These are phyloP conservation scores for Beta lomatogona DNA, from an alignment of 179 eudicot species.

Conservation along the genomic window DNA sequence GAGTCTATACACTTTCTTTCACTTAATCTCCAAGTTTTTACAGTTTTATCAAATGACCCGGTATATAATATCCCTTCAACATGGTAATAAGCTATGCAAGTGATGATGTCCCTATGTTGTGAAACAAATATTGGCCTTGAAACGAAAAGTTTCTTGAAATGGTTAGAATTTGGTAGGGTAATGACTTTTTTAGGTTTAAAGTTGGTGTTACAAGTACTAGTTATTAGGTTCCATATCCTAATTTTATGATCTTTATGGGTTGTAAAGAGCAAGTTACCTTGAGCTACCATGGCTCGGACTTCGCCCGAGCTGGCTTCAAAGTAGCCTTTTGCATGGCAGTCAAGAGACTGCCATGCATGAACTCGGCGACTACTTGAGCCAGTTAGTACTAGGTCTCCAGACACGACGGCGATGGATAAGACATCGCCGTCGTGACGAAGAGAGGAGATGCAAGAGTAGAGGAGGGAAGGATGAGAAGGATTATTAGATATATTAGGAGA, in stretches of 20 bases:
- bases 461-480: slow-evolving; percentile 38
- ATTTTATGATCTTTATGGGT: slow-evolving; percentile 55
- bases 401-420: slow-evolving; percentile 41
- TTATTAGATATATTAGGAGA: slow-evolving; percentile 24
- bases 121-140: too few relatives aligned
- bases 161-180: too few relatives aligned
- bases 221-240: slow-evolving; percentile 42
- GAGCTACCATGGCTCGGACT: slow-evolving; percentile 46
- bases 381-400: slow-evolving; percentile 48
- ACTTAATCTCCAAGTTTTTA: slow-evolving; percentile 56
- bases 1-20: slow-evolving; percentile 54
- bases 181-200: too few relatives aligned
- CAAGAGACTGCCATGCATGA: slow-evolving; percentile 59
- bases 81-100: slow-evolving; percentile 18
- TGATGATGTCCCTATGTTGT: too few relatives aligned
- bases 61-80: slow-evolving; percentile 56
- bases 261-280: slow-evolving; percentile 51
- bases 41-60: slow-evolving; percentile 61
- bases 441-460: slow-evolving; percentile 58
- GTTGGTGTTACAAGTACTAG: neutral
- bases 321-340: slow-evolving; percentile 51
- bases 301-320: slow-evolving; percentile 43
- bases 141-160: too few relatives aligned
- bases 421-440: slow-evolving; percentile 53
- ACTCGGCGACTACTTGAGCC: slow-evolving; percentile 57